Evolutionary conservation across 2,329 filamentous ascomycete species (phyloP).

Genomic region (Colletotrichum tropicale): DNA sequence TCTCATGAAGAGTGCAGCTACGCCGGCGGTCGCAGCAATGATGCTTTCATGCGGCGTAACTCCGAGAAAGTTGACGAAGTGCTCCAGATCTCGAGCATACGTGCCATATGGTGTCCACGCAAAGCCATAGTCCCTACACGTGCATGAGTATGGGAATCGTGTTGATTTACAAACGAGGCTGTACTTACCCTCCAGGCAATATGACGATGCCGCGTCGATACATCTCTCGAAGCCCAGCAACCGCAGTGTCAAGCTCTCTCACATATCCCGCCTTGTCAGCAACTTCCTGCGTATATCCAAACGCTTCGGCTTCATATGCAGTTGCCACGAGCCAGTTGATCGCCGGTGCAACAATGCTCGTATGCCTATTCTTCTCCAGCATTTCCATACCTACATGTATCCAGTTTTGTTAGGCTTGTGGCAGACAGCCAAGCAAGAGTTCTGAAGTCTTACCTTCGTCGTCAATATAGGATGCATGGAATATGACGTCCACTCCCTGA

Average conservation of each 20-base stretch:
- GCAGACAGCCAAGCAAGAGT: neutral
- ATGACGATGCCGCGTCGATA: neutral
- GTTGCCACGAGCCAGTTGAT: neutral
- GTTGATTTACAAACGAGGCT: neutral
- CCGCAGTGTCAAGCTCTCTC: neutral
- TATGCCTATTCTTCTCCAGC: fast-evolving
- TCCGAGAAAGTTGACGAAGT: neutral
- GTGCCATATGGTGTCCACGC: neutral
- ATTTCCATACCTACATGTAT: neutral
- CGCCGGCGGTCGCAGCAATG: neutral
- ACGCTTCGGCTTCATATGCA: neutral
- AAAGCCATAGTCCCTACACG: neutral
- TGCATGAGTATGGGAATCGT: neutral
- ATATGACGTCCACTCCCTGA: neutral
- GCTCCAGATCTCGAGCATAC: neutral
- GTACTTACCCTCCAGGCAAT: neutral
- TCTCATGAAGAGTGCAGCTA: neutral
- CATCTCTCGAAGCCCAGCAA: neutral
- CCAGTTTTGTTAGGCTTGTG: fast-evolving
- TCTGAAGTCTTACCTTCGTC: neutral
- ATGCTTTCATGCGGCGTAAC: neutral
- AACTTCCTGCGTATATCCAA: neutral
- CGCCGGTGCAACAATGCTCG: neutral
- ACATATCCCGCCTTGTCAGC: neutral
- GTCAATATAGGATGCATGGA: neutral